Base-by-base conservation (phyloP, 768 basidiomycete genomes). In the Artomyces pyxidatus region DNA sequence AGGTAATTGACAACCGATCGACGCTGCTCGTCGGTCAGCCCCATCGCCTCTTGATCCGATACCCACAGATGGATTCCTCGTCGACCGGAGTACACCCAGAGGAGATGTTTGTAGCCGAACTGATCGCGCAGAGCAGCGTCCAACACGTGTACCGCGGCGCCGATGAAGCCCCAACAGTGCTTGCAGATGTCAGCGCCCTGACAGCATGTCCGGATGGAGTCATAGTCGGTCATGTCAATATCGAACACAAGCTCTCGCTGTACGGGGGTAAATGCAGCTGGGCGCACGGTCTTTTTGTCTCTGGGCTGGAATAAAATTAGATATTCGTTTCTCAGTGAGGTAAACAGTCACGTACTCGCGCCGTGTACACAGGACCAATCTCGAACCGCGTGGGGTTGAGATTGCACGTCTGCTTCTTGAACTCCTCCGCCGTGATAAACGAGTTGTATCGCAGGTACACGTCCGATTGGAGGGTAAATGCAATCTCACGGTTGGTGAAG, bases 221-320 rank as follows among this genome's bases (percentile, higher is more conserved):
- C 95, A 68, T 98, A 99, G 68, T 99, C 96, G 14, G 96, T 95
- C 96, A 99, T 97, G 68, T 99, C 96, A 63, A 99, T 97, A 80
- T 99, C 96, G 63, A 99, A 96, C 0, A 98, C 95, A 37, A 99
- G 83, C 64, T 98, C 96, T 50, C 96, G 85, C 54, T 80, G 77
- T 28, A 78, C 63, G 0, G 96, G 92, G 38, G 75, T 71, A 56
- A 97, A 83, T 0, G 74, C 74, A 2, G 70, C 67, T n/a, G 83
- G 70, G 10, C 80, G 80, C 9, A 90, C 72, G 0, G 88, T 84
- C 61, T 94, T 94, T 63, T 80, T 86, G 71, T 97, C 95, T 59
- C 81, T 75, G 3, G 95, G 95, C 91, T 96, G 62, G 3, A 48
- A 49, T 14, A 42, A 21, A 21, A 28, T 21, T 29, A 47, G 48